Evolutionary conservation across 805 yeast species (phyloP).

Genomic region (Debaryomyces castellii): DNA sequence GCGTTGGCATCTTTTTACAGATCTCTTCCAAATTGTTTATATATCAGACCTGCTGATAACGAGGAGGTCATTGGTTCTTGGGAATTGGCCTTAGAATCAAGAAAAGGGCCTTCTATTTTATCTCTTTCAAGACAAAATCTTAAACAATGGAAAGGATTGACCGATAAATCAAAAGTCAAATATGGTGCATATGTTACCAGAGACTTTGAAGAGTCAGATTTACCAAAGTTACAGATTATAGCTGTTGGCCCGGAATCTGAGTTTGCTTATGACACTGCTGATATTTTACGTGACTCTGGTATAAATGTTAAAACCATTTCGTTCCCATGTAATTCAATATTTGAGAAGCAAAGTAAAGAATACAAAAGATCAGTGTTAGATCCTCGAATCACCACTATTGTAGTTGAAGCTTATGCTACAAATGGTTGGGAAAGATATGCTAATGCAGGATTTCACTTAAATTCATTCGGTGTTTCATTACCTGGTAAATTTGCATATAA

Average conservation of each 20-base stretch:
- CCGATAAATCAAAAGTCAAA: conserved; percentile 85
- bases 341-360: conserved; percentile 77
- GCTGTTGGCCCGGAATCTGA: conserved; percentile 95
- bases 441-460: conserved; percentile 93
- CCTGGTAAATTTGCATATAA: conserved; percentile 31
- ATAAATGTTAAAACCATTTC: conserved; percentile 82
- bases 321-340: conserved; percentile 88
- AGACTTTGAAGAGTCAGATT: conserved; percentile 40
- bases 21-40: conserved; percentile 78
- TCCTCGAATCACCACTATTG: conserved; percentile 88
- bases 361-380: conserved; percentile 88
- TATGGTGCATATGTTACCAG: conserved; percentile 84
- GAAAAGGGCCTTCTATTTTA: conserved; percentile 67
- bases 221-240: conserved; percentile 69
- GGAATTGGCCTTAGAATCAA: conserved; percentile 59
- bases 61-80: conserved; percentile 86
- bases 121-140: conserved; percentile 84
- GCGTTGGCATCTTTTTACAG: conserved; percentile 85
- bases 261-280: conserved; percentile 78
- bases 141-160: conserved; percentile 91
- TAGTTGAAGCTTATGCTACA: conserved; percentile 90
- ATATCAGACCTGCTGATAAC: conserved; percentile 94
- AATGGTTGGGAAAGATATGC: conserved; percentile 93
- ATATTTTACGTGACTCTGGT: conserved; percentile 65
- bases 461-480: conserved; percentile 90